Conservation (phyloP, 1,139 yeast species). For the Citeromyces hawaiiensis region DNA sequence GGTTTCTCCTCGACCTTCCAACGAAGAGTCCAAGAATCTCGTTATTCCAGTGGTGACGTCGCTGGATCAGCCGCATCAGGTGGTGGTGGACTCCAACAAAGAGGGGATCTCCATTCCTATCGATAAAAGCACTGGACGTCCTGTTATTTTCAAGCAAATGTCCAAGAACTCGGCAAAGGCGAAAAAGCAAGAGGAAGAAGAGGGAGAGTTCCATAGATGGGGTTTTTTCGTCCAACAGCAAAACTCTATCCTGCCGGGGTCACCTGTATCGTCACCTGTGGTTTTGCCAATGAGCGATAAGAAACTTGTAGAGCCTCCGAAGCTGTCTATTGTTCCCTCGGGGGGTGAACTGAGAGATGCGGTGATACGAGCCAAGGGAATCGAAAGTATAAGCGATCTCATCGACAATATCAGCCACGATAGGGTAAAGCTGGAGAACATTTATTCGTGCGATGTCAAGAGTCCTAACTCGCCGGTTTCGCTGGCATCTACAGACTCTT, state of each 20-base stretch:
- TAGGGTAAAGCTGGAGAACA: conserved; percentile 37
- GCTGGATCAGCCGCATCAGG: conserved; percentile 46
- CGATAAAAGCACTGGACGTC: conserved; percentile 60
- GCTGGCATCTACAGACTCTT: neutral
- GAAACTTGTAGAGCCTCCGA: conserved; percentile 6
- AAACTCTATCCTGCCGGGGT: conserved; percentile 24
- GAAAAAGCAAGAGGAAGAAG: conserved; percentile 74
- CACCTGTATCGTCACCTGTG: conserved; percentile 5
- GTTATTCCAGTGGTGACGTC: neutral
- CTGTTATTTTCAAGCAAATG: conserved; percentile 47
- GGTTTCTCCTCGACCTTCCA: conserved; percentile 24
- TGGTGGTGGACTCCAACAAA: conserved; percentile 45
- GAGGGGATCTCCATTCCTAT: conserved; percentile 43
- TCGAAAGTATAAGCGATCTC: conserved; percentile 56
- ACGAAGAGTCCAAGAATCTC: neutral
- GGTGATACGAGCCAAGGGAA: conserved; percentile 65
- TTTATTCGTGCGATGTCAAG: conserved; percentile 20
- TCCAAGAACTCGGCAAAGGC: conserved; percentile 60
- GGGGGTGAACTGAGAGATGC: conserved; percentile 71
- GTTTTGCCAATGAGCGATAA: neutral
- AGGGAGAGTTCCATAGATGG: conserved; percentile 82
- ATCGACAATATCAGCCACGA: conserved; percentile 47
- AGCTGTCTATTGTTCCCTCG: conserved; percentile 39
- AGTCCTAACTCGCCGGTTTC: neutral
- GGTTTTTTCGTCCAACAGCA: conserved; percentile 64